A percentile compares a stretch with the other conserved stretches of the same genome.
Evolutionary conservation across 2,329 filamentous ascomycete genomes (phyloP).

Genomic region (Ceratocystis albifundus): DNA sequence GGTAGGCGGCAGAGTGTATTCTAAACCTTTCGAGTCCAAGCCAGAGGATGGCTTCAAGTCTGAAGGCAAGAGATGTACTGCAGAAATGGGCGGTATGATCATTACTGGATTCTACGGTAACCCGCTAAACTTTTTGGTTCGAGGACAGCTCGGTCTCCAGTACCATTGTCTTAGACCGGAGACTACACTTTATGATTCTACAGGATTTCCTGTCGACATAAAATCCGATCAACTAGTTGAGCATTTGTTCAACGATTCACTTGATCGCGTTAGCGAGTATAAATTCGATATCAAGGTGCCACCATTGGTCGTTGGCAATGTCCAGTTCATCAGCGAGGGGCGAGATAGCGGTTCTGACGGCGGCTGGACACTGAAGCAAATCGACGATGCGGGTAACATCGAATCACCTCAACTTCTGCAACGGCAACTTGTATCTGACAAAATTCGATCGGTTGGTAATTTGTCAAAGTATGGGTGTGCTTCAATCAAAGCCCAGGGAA

Average conservation of each 20-base stretch:
- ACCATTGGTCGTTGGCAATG: constrained; percentile 69
- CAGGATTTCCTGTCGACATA: constrained; percentile 65
- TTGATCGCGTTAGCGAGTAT: constrained; percentile 83
- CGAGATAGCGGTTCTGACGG: constrained; percentile 64
- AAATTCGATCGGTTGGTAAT: constrained; percentile 18
- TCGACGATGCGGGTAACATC: constrained; percentile 54
- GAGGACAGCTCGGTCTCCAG: constrained; percentile 75
- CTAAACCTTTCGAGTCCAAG: constrained; percentile 54
- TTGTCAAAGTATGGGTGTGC: constrained; percentile 35
- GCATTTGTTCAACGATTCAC: constrained; percentile 84
- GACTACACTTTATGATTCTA: constrained; percentile 80
- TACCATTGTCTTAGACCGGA: constrained; percentile 72
- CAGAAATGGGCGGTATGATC: constrained; percentile 96
- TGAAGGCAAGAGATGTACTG: constrained; percentile 58
- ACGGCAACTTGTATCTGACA: constrained; percentile 11
- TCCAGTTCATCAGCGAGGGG: constrained; percentile 67
- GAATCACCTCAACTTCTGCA: not conserved
- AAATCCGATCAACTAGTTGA: constrained; percentile 73
- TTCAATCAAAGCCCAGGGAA: constrained; percentile 60
- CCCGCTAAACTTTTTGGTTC: constrained; percentile 78
- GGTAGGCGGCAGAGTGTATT: constrained; percentile 88
- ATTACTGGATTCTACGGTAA: constrained; percentile 97
- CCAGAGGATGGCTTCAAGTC: constrained; percentile 36
- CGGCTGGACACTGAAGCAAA: constrained; percentile 37
- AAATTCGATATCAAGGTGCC: constrained; percentile 63